phyloP scores from a whole-genome alignment of 139 green algal genomes.

The Chlorella sp. region DNA sequence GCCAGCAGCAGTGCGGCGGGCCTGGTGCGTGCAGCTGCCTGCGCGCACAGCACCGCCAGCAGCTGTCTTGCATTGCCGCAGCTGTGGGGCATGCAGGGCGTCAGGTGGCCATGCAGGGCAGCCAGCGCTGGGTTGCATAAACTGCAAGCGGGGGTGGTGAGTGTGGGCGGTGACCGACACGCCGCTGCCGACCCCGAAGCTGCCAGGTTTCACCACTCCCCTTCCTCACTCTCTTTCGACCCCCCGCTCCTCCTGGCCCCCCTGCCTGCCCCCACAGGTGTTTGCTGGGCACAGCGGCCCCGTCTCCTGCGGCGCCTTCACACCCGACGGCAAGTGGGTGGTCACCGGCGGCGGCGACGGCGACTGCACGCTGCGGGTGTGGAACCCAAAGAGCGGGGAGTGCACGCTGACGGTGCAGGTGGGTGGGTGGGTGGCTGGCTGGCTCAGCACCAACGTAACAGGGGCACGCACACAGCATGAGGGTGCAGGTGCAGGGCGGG shows the following conservation, averaged over 20 bases:
- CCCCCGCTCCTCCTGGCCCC: not conserved
- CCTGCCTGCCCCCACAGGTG: constrained; percentile 55
- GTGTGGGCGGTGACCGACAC: too few species aligned
- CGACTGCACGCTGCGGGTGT: constrained; percentile 82
- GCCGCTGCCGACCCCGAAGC: too few species aligned
- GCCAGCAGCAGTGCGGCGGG: not conserved
- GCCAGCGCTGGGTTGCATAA: too few species aligned
- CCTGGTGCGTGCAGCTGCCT: not conserved
- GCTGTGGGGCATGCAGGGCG: too few species aligned
- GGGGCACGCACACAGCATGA: not conserved
- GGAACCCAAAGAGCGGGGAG: constrained; percentile 85
- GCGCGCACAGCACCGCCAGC: too few species aligned
- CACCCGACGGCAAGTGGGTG: constrained; percentile 85
- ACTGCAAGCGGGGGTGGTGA: too few species aligned
- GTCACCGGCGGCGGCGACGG: constrained; percentile 85
- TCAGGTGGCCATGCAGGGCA: too few species aligned
- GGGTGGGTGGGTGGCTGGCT: constrained; percentile 27
- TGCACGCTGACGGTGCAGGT: constrained; percentile 61
- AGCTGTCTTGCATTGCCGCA: too few species aligned
- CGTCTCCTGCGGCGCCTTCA: constrained; percentile 89
- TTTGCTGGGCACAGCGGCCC: constrained; percentile 87
- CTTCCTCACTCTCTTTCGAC: too few species aligned
- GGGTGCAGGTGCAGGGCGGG: not conserved
- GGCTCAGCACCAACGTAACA: too few species aligned
- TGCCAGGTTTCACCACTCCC: too few species aligned